These are phyloP conservation scores for Pichia sp. DNA, from an alignment of 1,139 yeast species.

Conservation along the genomic window DNA sequence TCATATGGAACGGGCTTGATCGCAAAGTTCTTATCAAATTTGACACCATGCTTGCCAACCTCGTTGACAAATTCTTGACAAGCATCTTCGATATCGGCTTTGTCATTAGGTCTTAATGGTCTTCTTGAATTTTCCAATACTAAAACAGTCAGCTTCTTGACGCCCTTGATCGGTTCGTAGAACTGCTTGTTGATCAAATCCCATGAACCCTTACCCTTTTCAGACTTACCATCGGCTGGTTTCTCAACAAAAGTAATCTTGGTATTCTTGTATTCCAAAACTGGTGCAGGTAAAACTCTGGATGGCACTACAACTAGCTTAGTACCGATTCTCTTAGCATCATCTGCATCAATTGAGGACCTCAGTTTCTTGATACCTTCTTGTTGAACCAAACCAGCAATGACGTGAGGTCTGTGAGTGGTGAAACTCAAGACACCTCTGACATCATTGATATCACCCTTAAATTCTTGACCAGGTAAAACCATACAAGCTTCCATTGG, in stretches of 20 bases:
- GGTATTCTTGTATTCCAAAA: conserved; percentile 16
- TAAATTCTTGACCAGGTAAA: conserved; percentile 22
- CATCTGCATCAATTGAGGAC: conserved; percentile 8
- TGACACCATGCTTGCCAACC: conserved; percentile 16
- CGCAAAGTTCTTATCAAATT: conserved; percentile 7
- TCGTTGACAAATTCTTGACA: conserved; percentile 14
- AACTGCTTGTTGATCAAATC: conserved; percentile 18
- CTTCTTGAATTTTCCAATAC: conserved; percentile 15
- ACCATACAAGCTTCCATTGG: conserved; percentile 22
- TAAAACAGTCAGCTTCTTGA: conserved; percentile 14
- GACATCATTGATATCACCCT: conserved; percentile 19
- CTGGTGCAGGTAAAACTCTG: conserved; percentile 19
- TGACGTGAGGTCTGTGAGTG: conserved; percentile 21
- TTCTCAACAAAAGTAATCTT: conserved; percentile 13
- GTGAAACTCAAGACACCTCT: conserved; percentile 19
- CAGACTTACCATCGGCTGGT: conserved; percentile 19
- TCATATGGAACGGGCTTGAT: conserved; percentile 12
- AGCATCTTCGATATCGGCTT: conserved; percentile 14
- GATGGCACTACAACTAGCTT: conserved; percentile 22
- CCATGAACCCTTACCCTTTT: conserved; percentile 22
- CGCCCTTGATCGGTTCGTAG: conserved; percentile 15
- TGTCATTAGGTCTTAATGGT: conserved; percentile 14
- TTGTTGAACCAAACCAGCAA: conserved; percentile 22
- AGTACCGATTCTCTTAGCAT: conserved; percentile 16
- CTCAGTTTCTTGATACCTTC: conserved; percentile 17